phyloP scores from a whole-genome alignment of 768 basidiomycete genomes.

The Suillus bovinus region DNA sequence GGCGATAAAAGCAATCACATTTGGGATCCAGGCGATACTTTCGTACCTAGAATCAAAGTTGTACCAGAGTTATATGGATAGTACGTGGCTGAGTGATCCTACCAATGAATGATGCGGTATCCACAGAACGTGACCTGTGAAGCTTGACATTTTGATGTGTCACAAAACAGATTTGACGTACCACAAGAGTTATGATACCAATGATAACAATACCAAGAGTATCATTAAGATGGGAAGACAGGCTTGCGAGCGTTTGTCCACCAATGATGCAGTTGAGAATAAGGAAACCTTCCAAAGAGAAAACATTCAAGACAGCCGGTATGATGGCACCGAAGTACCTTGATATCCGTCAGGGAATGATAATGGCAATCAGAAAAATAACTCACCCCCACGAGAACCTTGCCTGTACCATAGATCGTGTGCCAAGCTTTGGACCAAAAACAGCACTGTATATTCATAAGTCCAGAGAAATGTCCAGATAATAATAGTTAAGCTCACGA shows the following conservation, averaged over 20 bases:
- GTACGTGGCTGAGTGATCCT: conserved; percentile 9
- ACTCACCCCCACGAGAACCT: conserved; percentile 53
- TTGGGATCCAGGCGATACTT: conserved; percentile 75
- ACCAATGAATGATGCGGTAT: conserved; percentile 61
- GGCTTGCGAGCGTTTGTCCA: conserved; percentile 58
- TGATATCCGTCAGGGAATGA: conserved; percentile 7
- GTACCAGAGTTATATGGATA: neutral
- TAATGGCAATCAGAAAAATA: neutral
- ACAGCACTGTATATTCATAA: conserved; percentile 36
- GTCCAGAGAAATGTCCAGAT: neutral
- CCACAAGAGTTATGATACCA: conserved; percentile 30
- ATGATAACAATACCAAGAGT: conserved; percentile 36
- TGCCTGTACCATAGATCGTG: conserved; percentile 58
- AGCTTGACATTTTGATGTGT: neutral
- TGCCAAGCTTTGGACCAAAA: conserved; percentile 55
- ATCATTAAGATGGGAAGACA: conserved; percentile 34
- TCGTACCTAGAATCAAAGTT: conserved; percentile 60
- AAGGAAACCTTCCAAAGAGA: conserved; percentile 56
- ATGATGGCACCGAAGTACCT: conserved; percentile 42
- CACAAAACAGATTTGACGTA: conserved; percentile 16
- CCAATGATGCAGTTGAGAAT: conserved; percentile 62
- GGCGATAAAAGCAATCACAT: conserved; percentile 65
- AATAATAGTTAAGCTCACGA: conserved; percentile 30
- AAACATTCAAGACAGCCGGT: conserved; percentile 47
- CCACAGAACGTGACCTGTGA: conserved; percentile 63